Evolutionary conservation across 2,329 filamentous ascomycete genomes (phyloP).

Genomic region (Penicillium glabrum): DNA sequence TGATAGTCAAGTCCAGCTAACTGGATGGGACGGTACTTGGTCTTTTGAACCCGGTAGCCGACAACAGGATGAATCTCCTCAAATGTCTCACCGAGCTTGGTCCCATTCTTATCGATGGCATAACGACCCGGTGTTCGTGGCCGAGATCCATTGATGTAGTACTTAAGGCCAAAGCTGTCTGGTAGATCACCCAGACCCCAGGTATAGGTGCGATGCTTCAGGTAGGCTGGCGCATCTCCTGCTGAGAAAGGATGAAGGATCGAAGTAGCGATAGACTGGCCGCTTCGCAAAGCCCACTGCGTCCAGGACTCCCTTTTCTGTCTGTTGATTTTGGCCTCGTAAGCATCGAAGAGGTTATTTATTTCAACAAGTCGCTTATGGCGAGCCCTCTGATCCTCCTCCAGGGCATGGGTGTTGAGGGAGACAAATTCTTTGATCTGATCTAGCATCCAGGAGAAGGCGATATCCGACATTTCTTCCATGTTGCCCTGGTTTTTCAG

Average conservation of each 20-base stretch:
- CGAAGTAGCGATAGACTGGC: not conserved
- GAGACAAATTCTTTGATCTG: slow-evolving; percentile 19
- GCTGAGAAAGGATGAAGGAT: not conserved
- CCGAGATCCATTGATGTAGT: slow-evolving; percentile 15
- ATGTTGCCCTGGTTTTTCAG: slow-evolving; percentile 20
- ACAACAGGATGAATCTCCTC: slow-evolving; percentile 22
- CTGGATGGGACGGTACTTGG: not conserved
- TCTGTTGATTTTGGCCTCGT: not conserved
- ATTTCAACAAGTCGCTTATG: slow-evolving; percentile 4
- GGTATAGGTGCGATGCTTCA: slow-evolving; percentile 5
- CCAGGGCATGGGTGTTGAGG: slow-evolving; percentile 8
- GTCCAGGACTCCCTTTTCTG: not conserved
- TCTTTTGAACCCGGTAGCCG: not conserved
- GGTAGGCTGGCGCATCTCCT: not conserved
- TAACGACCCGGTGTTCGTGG: slow-evolving; percentile 17
- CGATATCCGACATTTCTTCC: slow-evolving; percentile 25
- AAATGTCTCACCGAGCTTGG: slow-evolving; percentile 12
- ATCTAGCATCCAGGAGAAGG: slow-evolving; percentile 25
- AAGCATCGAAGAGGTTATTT: not conserved
- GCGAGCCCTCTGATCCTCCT: slow-evolving; percentile 7
- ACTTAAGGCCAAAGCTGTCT: slow-evolving; percentile 15
- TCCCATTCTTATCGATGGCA: not conserved
- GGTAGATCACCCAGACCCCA: slow-evolving; percentile 16
- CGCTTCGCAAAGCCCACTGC: slow-evolving; percentile 1
- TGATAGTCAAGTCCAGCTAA: not conserved